Conservation (phyloP, 2,329 filamentous ascomycete genomes). For the Clarireedia homoeocarpa region DNA sequence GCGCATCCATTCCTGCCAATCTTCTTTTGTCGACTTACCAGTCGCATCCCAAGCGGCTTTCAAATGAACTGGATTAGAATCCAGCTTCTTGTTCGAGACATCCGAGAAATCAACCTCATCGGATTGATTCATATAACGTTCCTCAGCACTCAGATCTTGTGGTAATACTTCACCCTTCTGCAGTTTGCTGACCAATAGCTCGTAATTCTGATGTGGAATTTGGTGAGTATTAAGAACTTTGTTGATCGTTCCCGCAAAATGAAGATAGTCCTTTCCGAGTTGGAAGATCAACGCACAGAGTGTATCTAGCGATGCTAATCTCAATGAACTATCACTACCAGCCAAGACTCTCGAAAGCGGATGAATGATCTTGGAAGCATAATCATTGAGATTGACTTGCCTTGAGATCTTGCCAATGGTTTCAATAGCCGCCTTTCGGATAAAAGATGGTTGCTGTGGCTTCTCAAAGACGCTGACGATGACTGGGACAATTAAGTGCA, state of each 20-base stretch:
- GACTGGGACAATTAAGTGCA: slow-evolving; percentile 96
- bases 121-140: slow-evolving; percentile 66
- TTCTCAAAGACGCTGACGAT: slow-evolving; percentile 94
- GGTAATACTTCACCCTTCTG: slow-evolving; percentile 94
- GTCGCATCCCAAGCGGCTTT: slow-evolving; percentile 96
- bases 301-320: slow-evolving; percentile 82
- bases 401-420: slow-evolving; percentile 89
- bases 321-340: slow-evolving; percentile 62
- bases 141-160: slow-evolving; percentile 84
- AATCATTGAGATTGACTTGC: slow-evolving; percentile 95
- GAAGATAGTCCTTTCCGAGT: slow-evolving; percentile 87
- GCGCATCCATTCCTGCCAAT: slow-evolving; percentile 99
- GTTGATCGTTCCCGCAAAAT: slow-evolving; percentile 89
- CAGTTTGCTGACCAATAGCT: slow-evolving; percentile 83
- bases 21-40: slow-evolving; percentile 93
- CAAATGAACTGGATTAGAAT: slow-evolving; percentile 94
- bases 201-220: slow-evolving; percentile 85
- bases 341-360: slow-evolving; percentile 78
- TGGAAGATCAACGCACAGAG: slow-evolving; percentile 94
- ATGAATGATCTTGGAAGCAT: slow-evolving; percentile 92
- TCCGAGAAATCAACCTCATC: slow-evolving; percentile 80
- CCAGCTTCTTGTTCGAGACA: slow-evolving; percentile 83
- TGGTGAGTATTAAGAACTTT: slow-evolving; percentile 74
- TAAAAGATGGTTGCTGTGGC: slow-evolving; percentile 66
- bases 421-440: slow-evolving; percentile 86